Evolutionary conservation across 768 basidiomycete genomes (phyloP), one percentile per base, ranked within the genome.

Genomic region (Gloeopeniophorella convolvens): DNA sequence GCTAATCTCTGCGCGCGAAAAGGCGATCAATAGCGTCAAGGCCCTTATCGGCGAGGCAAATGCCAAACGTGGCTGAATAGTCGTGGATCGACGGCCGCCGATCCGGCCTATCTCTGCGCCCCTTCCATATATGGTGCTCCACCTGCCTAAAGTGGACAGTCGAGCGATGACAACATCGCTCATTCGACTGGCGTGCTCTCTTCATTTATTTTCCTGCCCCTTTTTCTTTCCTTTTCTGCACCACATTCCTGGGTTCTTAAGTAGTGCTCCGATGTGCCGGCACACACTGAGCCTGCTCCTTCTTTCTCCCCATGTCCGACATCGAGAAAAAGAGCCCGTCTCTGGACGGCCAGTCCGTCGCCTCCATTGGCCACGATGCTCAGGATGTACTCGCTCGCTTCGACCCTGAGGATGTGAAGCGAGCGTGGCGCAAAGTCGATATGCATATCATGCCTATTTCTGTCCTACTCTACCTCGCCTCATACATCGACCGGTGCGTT

Each of bases 1-100:
- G 23, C 76, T 89, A 26, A 71, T 89, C 20, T 74, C 72, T 45
- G 85, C 85, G 0, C 70, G 88, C 54, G 83, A 88, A 64, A 79
- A 75, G 46, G 76, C 85, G 0, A 78, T 90, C 53, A 76, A 72
- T 36, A 77, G 71, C 45, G 79, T 87, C 33, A 82, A 81, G 61
- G 60, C 58, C 8, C 61, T 84, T 11, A 69, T 88, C 11, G 68
- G 70, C 37, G 82, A 78, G 56, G 58, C 57, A 13, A 58, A 62
- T 43, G 40, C 13, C 37, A 40, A n/a, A 9, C 32, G 9, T 9
- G 32, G 32, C 32, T 33, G 32, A 9, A n/a, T 33, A 33, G 32
- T 9, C 37, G 37, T 39, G 20, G 16, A n/a, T n/a, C n/a, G n/a
- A n/a, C n/a, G n/a, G n/a, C n/a, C n/a, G n/a, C n/a, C n/a, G n/a